Evolutionary conservation across 129 eudicot species (phyloP), one percentile per base, ranked within the genome.

Genomic region (Dittrichia graveolens): DNA sequence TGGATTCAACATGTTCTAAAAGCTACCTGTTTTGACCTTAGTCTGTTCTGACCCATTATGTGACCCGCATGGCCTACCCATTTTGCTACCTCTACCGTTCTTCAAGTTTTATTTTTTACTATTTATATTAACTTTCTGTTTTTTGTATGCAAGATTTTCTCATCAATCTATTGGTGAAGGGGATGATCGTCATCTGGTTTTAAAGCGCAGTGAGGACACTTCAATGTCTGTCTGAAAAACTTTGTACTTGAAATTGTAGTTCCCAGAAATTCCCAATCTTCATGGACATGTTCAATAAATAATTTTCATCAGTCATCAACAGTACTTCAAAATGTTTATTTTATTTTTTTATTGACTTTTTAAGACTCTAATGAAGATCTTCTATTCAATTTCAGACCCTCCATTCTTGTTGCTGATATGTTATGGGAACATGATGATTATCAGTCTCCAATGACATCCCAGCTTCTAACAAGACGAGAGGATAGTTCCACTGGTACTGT

Each of bases 111-210:
- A 3, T 18, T 54, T 15, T 41, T 39, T 34, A 44, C 7, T 37
- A n/a, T 11, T 60, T 43, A 10, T 52, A 43, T 55, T 59, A 56
- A 59, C 54, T 46, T 43, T 16, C 31, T n/a, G 57, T 61, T 35
- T 75, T 71, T 39, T 60, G 53, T 74, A 38, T 85, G 63, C 71
- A 72, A 95, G 99, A 61, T 95, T 90, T 85, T 82, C 88, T 81
- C 99, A 95, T 79, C 84, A 90, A 66, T 95, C 99, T 47, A 82
- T 85, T 5, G 99, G 99, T 57, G 97, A 95, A 81, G 99, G 99
- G 72, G 96, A 91, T 53, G 88, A 82, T 7, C 83, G 99, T 18
- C 99, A 88, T 83, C 82, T 95, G 56, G 71, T 95, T 67, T 74
- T 95, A 82, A 90, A 81, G 83, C 88, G 95, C 37, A 83, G 90